phyloP scores from a whole-genome alignment of 192 early-diverging fungal genomes.

The Umbelopsis ramanniana region DNA sequence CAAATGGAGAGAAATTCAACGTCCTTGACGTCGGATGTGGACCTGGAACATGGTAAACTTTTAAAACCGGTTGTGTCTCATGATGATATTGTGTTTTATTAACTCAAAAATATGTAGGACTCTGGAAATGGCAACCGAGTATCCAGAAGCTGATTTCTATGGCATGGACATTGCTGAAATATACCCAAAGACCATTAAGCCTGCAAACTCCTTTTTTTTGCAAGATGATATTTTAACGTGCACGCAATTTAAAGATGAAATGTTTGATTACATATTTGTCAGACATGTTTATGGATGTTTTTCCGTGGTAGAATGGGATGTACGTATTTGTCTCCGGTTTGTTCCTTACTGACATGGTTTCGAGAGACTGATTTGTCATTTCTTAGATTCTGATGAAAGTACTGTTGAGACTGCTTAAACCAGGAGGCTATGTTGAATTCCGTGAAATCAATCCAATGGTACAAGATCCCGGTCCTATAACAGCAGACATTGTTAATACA shows the following conservation, averaged over 20 bases:
- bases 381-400: slow-evolving; percentile 25
- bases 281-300: slow-evolving; percentile 28
- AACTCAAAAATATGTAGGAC: slow-evolving; percentile 14
- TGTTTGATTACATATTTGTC: slow-evolving; percentile 37
- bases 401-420: slow-evolving; percentile 36
- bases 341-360: not conserved
- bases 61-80: no score
- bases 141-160: slow-evolving; percentile 32
- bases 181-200: slow-evolving; percentile 34
- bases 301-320: slow-evolving; percentile 25
- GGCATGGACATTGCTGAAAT: slow-evolving; percentile 40
- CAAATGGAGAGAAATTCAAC: not conserved
- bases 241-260: slow-evolving; percentile 15
- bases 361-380: not conserved
- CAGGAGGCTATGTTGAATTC: slow-evolving; percentile 48
- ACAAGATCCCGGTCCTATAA: slow-evolving; percentile 19
- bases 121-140: slow-evolving; percentile 47
- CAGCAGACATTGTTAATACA: slow-evolving; percentile 1
- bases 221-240: slow-evolving; percentile 23
- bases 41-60: not conserved
- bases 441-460: slow-evolving; percentile 38
- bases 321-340: not conserved
- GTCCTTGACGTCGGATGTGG: slow-evolving; percentile 2
- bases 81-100: no score
- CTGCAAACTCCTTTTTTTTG: slow-evolving; percentile 21